Conservation (phyloP, 495 filamentous ascomycete genomes). For the Penicillium odoratum region DNA sequence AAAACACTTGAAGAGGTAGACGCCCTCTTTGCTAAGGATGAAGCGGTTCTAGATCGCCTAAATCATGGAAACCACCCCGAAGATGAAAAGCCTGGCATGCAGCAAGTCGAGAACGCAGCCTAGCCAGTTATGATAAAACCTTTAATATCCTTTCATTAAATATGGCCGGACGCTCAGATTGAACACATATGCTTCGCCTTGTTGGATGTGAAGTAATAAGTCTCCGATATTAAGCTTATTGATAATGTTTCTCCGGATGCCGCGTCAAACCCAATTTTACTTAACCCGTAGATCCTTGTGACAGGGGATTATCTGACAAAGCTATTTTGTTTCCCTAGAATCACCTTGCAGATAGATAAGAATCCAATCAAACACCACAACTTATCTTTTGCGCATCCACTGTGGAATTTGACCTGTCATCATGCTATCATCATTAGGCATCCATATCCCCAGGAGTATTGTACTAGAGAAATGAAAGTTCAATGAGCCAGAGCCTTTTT, state of each 20-base stretch:
- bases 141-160: neutral
- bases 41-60: neutral
- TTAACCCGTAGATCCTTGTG: neutral
- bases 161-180: neutral
- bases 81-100: neutral
- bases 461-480: neutral
- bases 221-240: neutral
- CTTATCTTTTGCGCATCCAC: neutral
- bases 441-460: neutral
- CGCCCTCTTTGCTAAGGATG: neutral
- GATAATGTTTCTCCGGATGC: neutral
- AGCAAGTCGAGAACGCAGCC: neutral
- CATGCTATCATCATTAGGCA: neutral
- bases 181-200: neutral
- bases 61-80: neutral
- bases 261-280: neutral
- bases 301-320: neutral
- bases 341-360: neutral
- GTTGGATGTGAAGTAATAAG: neutral
- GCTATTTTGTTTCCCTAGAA: neutral
- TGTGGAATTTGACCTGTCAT: slow-evolving; percentile 26
- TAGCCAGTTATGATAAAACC: neutral
- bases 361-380: neutral
- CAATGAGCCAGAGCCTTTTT: neutral
- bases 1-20: neutral